Evolutionary conservation across 2,329 filamentous ascomycete genomes (phyloP).

Genomic region (Sclerotinia borealis): DNA sequence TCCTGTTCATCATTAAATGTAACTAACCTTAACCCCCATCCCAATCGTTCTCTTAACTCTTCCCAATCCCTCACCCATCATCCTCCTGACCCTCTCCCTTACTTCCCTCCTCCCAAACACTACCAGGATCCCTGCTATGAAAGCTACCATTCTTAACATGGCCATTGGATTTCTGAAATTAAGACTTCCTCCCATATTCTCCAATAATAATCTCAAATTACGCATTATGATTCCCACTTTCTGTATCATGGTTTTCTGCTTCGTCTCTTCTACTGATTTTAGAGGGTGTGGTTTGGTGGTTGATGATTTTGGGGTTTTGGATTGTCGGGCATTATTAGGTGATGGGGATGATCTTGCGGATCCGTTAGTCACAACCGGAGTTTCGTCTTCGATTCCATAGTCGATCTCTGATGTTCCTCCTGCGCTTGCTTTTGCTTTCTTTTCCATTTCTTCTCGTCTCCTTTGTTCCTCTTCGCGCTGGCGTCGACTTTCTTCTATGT

Average conservation of each 20-base stretch:
- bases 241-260: constrained; percentile 15
- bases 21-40: constrained; percentile 97
- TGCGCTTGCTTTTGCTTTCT: constrained; percentile 49
- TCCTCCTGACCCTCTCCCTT: constrained; percentile 64
- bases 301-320: constrained; percentile 31
- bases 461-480: constrained; percentile 54
- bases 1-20: constrained; percentile 56
- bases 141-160: constrained; percentile 62
- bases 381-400: constrained; percentile 54
- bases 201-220: constrained; percentile 47
- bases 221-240: constrained; percentile 41
- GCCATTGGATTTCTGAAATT: constrained; percentile 49
- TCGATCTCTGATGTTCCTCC: constrained; percentile 55
- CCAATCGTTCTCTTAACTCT: constrained; percentile 52
- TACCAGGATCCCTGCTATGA: constrained; percentile 71
- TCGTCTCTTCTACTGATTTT: background rate
- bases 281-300: constrained; percentile 17
- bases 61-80: constrained; percentile 64
- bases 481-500: constrained; percentile 52
- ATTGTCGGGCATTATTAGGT: constrained; percentile 21
- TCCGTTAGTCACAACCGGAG: background rate
- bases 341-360: constrained; percentile 1
- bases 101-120: constrained; percentile 70
- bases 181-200: constrained; percentile 44
- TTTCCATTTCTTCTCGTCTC: constrained; percentile 37